These are phyloP conservation scores for Tricladium varicosporioides DNA, from an alignment of 2,329 filamentous ascomycete genomes.

Conservation along the genomic window DNA sequence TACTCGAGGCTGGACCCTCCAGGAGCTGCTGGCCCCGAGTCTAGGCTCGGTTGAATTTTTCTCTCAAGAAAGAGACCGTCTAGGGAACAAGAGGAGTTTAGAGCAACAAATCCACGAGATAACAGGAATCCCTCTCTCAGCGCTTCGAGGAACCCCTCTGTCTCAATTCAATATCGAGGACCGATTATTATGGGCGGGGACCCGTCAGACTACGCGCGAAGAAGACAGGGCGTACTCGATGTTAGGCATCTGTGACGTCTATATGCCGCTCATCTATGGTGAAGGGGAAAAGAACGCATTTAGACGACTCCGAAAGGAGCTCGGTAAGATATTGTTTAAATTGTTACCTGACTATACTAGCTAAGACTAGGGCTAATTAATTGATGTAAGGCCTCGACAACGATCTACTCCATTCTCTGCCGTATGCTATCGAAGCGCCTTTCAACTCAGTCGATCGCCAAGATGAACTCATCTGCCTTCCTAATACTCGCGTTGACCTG, in stretches of 20 bases:
- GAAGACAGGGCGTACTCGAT: conserved; percentile 46
- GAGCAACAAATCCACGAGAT: conserved; percentile 11
- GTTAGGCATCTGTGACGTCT: conserved; percentile 42
- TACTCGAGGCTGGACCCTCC: too few relatives aligned
- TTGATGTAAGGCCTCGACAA: too few relatives aligned
- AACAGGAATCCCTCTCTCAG: conserved; percentile 8
- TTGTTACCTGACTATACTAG: too few relatives aligned
- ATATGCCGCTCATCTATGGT: conserved; percentile 20
- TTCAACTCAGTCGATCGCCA: conserved; percentile 24
- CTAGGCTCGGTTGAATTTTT: conserved; percentile 17
- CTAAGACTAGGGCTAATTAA: too few relatives aligned
- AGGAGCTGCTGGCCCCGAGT: background rate
- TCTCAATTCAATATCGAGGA: conserved; percentile 11
- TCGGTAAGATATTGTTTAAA: background rate
- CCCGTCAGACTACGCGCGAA: conserved; percentile 33
- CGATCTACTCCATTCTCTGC: too few relatives aligned
- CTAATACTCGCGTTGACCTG: conserved; percentile 26
- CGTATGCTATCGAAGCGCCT: conserved; percentile 10
- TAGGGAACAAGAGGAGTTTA: conserved; percentile 13
- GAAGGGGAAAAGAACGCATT: conserved; percentile 35
- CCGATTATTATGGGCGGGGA: conserved; percentile 39
- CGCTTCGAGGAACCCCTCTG: conserved; percentile 7
- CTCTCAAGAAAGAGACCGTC: conserved; percentile 2
- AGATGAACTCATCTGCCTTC: conserved; percentile 27
- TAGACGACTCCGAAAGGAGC: conserved; percentile 33